Conservation (phyloP, 305 asterid species). For the Fraxinus platypoda region DNA sequence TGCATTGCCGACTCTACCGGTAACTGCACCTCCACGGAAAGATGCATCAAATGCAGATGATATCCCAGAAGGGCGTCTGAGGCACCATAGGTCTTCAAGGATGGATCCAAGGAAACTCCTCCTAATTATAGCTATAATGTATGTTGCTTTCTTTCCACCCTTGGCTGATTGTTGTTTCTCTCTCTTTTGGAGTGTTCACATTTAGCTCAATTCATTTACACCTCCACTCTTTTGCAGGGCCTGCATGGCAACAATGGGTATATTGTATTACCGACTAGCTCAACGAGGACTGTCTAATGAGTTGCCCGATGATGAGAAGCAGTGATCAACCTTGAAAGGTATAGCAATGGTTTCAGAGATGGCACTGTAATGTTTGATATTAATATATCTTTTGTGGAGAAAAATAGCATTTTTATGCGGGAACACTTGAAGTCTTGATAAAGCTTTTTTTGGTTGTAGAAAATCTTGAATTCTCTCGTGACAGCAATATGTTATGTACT, state of each 20-base stretch:
- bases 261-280: constrained; percentile 80
- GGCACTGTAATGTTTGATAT: constrained; percentile 1
- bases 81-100: constrained; percentile 71
- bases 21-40: constrained; percentile 82
- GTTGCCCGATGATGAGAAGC: constrained; percentile 49
- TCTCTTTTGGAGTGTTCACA: background rate
- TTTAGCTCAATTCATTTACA: background rate
- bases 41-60: constrained; percentile 68
- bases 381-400: constrained; percentile 17
- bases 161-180: background rate
- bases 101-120: constrained; percentile 96
- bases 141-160: constrained; percentile 16
- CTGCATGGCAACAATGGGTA: constrained; percentile 96
- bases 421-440: background rate
- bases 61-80: constrained; percentile 62
- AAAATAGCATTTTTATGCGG: constrained; percentile 7
- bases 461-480: background rate
- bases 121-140: constrained; percentile 82
- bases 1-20: constrained; percentile 84
- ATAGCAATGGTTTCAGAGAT: background rate
- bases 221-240: constrained; percentile 54
- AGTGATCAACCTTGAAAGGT: constrained; percentile 28
- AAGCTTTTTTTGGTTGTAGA: background rate
- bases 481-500: constrained; percentile 4
- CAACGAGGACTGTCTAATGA: constrained; percentile 72